Evolutionary conservation across 257 asterid genomes (phyloP).

Genomic region (Gynochthodes officinalis): DNA sequence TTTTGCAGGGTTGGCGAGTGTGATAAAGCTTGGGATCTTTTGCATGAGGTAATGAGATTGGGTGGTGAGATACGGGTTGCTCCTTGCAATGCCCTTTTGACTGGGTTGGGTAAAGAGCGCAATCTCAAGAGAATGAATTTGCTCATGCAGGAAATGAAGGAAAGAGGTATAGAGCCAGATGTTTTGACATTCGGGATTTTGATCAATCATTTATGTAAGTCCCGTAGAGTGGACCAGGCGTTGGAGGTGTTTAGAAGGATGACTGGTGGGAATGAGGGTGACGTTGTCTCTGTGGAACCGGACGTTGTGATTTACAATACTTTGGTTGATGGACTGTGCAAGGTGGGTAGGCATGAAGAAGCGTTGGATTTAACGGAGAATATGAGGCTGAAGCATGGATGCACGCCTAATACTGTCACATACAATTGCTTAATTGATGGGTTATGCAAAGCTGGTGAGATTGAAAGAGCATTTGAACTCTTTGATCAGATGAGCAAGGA

Average conservation of each 20-base stretch:
- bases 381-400: conserved; percentile 44
- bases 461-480: conserved; percentile 51
- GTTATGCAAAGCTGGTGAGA: conserved; percentile 72
- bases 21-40: conserved; percentile 59
- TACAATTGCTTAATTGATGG: conserved; percentile 63
- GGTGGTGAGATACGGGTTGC: conserved; percentile 40
- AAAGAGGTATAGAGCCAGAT: conserved; percentile 53
- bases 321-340: conserved; percentile 77
- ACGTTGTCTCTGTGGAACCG: conserved; percentile 41
- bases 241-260: conserved; percentile 61
- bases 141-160: conserved; percentile 74
- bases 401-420: conserved; percentile 53
- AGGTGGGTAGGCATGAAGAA: conserved; percentile 80
- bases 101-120: conserved; percentile 40
- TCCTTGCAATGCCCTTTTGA: conserved; percentile 60
- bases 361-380: conserved; percentile 58
- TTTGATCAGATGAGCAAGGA: conserved; percentile 53
- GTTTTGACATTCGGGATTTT: conserved; percentile 63
- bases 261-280: conserved; percentile 38
- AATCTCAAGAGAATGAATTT: conserved; percentile 64
- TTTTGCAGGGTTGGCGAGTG: conserved; percentile 47
- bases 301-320: conserved; percentile 66
- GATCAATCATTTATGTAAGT: conserved; percentile 63
- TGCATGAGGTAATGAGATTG: conserved; percentile 46
- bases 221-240: conserved; percentile 63